Evolutionary conservation across 2,329 filamentous ascomycete genomes (phyloP).

Genomic region (Coniella vitis): DNA sequence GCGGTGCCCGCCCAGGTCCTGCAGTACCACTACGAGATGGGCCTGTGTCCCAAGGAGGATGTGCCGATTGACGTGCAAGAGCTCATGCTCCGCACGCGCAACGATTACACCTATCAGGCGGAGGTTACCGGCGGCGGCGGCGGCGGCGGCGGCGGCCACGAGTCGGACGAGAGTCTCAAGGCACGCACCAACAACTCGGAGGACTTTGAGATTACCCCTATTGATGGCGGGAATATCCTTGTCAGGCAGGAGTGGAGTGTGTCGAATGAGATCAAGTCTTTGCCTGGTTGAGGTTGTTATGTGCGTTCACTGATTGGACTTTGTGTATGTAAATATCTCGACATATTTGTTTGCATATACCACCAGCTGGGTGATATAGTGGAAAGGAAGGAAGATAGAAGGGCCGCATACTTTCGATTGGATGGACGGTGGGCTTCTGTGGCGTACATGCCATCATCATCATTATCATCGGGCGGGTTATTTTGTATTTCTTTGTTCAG

Average conservation of each 20-base stretch:
- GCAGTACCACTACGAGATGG: slow-evolving; percentile 11
- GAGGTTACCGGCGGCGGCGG: neutral
- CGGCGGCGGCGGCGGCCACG: neutral
- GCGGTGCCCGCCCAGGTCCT: slow-evolving; percentile 2
- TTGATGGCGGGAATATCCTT: slow-evolving; percentile 1
- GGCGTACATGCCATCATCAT: too few relatives aligned
- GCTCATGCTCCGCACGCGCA: slow-evolving; percentile 1
- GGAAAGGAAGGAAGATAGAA: too few relatives aligned
- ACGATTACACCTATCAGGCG: slow-evolving; percentile 4
- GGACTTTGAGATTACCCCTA: neutral
- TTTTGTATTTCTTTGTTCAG: too few relatives aligned
- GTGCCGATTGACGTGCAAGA: slow-evolving; percentile 5
- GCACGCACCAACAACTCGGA: neutral
- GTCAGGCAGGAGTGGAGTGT: slow-evolving; percentile 11
- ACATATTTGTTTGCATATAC: too few relatives aligned
- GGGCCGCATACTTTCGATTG: too few relatives aligned
- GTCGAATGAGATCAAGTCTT: slow-evolving; percentile 5
- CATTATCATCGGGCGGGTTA: too few relatives aligned
- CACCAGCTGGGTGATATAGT: too few relatives aligned
- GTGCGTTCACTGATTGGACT: neutral
- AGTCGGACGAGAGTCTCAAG: slow-evolving; percentile 7
- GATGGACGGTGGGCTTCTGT: too few relatives aligned
- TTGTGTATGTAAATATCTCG: too few relatives aligned
- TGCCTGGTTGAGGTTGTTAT: neutral
- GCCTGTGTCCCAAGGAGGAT: slow-evolving; percentile 3